These are phyloP conservation scores for Naganishia albida DNA, from an alignment of 1,284 basidiomycete species.

Conservation along the genomic window DNA sequence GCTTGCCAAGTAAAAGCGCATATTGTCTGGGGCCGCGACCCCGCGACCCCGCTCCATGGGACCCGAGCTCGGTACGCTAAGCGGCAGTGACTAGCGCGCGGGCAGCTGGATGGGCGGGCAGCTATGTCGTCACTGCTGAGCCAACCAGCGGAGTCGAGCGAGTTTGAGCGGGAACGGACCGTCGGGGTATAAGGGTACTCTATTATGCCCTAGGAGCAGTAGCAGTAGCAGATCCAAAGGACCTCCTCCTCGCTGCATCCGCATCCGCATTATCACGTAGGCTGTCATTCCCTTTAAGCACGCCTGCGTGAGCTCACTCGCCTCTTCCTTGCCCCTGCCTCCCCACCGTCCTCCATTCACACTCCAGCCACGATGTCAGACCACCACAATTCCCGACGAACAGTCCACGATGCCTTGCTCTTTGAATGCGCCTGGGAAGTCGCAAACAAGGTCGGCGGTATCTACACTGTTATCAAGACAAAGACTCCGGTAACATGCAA, in stretches of 20 bases:
- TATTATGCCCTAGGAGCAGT: too few relatives aligned
- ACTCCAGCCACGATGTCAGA: slow-evolving; percentile 9
- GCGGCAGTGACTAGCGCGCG: neutral
- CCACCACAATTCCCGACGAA: slow-evolving; percentile 52
- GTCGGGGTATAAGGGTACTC: too few relatives aligned
- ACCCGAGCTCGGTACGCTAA: neutral
- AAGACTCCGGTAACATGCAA: slow-evolving; percentile 96
- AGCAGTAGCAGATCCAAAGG: neutral
- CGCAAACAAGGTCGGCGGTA: slow-evolving; percentile 96
- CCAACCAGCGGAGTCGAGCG: neutral
- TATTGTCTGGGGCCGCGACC: neutral
- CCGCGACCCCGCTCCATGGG: neutral
- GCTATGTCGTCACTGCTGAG: slow-evolving; percentile 9
- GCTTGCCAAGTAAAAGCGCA: neutral
- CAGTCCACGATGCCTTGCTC: slow-evolving; percentile 73
- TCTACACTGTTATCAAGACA: slow-evolving; percentile 99
- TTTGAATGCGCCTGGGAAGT: slow-evolving; percentile 94
- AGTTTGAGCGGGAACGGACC: neutral
- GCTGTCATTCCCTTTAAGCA: neutral
- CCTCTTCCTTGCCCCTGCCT: neutral
- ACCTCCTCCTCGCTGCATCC: neutral
- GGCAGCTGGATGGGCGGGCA: too few relatives aligned
- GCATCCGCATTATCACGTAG: neutral
- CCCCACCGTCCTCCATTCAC: neutral
- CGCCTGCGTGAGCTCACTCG: neutral